A percentile compares a stretch with the other conserved stretches of the same genome.
These are phyloP conservation scores for Globisporangium orthogonon DNA, from an alignment of 352 stramenopile genomes.

Conservation along the genomic window DNA sequence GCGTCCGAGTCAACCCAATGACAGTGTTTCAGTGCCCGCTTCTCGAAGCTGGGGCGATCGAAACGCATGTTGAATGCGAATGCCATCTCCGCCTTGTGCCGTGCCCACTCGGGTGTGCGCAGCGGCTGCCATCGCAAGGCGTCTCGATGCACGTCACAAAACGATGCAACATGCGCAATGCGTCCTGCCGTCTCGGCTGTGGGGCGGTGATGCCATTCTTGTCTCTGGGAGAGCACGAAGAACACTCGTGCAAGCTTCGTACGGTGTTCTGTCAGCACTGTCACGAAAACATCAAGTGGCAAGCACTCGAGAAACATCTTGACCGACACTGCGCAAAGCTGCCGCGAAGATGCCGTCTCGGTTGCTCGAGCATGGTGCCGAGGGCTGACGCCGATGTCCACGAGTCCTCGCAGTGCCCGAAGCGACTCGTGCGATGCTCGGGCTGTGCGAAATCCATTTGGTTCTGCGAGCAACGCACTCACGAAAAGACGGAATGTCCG, in stretches of 20 bases:
- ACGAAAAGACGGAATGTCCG: conserved; percentile 42
- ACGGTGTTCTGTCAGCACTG: conserved; percentile 53
- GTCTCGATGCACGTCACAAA: conserved; percentile 37
- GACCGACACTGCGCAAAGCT: conserved; percentile 24
- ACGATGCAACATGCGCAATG: conserved; percentile 60
- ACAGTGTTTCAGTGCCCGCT: conserved; percentile 20
- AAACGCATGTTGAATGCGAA: conserved; percentile 22
- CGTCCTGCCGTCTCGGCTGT: conserved; percentile 51
- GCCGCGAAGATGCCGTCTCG: conserved; percentile 43
- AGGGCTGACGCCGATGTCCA: conserved; percentile 20
- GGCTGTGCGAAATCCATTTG: conserved; percentile 42
- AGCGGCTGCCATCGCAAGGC: conserved; percentile 33
- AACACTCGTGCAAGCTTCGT: conserved; percentile 30
- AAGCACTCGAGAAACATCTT: conserved; percentile 29
- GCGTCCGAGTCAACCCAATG: neutral
- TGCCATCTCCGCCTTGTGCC: conserved; percentile 45
- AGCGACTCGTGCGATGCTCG: conserved; percentile 51
- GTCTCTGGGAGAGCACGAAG: conserved; percentile 46
- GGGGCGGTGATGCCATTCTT: conserved; percentile 36
- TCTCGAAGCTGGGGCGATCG: conserved; percentile 8
- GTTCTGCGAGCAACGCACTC: conserved; percentile 31
- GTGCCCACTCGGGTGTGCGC: conserved; percentile 61
- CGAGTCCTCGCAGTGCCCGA: conserved; percentile 41
- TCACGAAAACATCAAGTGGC: conserved; percentile 20
- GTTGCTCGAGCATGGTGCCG: conserved; percentile 26